Percentiles rank a stretch among this genome's conserved stretches.
Conservation (phyloP, 257 asterid genomes). For the Ajuga chamaepitys region DNA sequence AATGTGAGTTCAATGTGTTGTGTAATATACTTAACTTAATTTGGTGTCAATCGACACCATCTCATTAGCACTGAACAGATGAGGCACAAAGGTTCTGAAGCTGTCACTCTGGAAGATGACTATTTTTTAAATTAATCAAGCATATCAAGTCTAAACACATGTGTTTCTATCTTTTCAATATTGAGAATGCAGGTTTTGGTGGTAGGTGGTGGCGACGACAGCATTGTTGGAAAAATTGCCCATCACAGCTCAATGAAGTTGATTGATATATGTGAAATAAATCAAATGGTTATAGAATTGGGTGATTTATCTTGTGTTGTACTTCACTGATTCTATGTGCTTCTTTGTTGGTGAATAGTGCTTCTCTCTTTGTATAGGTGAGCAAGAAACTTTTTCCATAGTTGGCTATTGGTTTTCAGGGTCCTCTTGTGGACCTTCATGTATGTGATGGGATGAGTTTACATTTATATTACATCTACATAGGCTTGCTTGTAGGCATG, state of each 20-base stretch:
- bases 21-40: not conserved
- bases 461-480: not conserved
- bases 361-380: constrained; percentile 43
- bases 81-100: not conserved
- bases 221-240: constrained; percentile 86
- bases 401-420: constrained; percentile 90
- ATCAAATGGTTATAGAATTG: constrained; percentile 94
- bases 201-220: constrained; percentile 99
- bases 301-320: constrained; percentile 21
- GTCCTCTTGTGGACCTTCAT: constrained; percentile 90
- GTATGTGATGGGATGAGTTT: constrained; percentile 77
- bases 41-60: not conserved
- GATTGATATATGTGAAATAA: constrained; percentile 96
- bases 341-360: not conserved
- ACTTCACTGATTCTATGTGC: not conserved
- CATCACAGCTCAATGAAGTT: constrained; percentile 84
- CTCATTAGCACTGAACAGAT: not conserved
- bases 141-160: not conserved
- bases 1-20: not conserved
- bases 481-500: not conserved
- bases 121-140: not conserved
- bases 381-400: constrained; percentile 88
- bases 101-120: not conserved
- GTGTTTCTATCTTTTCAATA: not conserved
- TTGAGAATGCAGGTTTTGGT: constrained; percentile 73